Percentiles rank a stretch among this genome's conserved stretches.
Conservation (phyloP, 192 early-diverging fungal genomes). For the Coemansia sp. region DNA sequence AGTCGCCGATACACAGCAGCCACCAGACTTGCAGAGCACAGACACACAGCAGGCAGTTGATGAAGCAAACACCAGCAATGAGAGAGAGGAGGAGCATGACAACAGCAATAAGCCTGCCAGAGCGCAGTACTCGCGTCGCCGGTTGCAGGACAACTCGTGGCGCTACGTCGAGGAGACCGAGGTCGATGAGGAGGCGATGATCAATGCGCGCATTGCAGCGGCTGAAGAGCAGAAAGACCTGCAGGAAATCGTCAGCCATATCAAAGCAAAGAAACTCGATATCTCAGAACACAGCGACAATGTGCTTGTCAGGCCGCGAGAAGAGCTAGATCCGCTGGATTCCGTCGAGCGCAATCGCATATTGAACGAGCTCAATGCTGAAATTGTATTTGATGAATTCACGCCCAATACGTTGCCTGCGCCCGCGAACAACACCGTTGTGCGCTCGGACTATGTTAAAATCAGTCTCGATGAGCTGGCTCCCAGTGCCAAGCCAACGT, state of each 20-base stretch:
- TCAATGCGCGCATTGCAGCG: constrained; percentile 6
- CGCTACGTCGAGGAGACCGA: constrained; percentile 14
- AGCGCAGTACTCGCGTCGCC: constrained; percentile 16
- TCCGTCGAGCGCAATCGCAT: background rate
- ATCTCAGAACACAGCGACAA: background rate
- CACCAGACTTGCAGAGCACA: background rate
- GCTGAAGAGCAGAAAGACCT: constrained; percentile 24
- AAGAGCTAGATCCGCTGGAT: background rate
- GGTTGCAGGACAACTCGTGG: constrained; percentile 32
- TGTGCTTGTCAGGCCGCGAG: background rate
- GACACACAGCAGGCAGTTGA: background rate
- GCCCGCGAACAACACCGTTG: background rate
- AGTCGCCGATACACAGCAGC: background rate
- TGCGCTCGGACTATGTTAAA: background rate
- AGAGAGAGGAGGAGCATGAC: background rate
- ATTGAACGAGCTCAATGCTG: background rate
- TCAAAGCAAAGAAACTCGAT: constrained; percentile 17
- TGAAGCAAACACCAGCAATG: background rate
- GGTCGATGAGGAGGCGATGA: constrained; percentile 16
- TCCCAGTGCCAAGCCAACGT: background rate
- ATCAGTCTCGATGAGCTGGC: constrained; percentile 1
- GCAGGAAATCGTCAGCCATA: constrained; percentile 25
- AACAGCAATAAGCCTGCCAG: background rate
- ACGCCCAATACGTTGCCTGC: background rate
- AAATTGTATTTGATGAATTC: constrained; percentile 6